Conservation (phyloP, 2,329 filamentous ascomycete species). For the Paecilomyces sp. region DNA sequence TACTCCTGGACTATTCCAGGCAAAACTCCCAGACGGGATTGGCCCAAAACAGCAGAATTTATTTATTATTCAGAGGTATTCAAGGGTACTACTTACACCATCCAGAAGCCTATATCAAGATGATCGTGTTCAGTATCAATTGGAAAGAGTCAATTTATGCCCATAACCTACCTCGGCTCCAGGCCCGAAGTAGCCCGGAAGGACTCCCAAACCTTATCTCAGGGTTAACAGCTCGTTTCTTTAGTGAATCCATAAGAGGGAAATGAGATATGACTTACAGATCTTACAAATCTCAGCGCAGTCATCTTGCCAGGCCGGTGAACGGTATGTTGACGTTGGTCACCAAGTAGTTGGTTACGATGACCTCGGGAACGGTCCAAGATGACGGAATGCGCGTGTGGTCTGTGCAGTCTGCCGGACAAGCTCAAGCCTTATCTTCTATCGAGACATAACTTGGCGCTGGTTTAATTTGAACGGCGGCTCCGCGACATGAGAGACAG, state of each 20-base stretch:
- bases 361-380: not conserved
- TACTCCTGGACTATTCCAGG: not conserved
- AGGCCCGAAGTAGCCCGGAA: constrained; percentile 81
- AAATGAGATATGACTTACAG: constrained; percentile 40
- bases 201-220: constrained; percentile 66
- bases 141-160: not conserved
- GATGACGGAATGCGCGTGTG: constrained; percentile 5
- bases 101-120: constrained; percentile 25
- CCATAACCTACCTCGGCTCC: constrained; percentile 65
- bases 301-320: constrained; percentile 31
- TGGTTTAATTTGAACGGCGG: not conserved
- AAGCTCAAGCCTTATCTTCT: constrained; percentile 1
- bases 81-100: constrained; percentile 26
- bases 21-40: not conserved
- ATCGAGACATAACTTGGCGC: not conserved
- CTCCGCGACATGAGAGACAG: constrained; percentile 18
- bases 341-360: not conserved
- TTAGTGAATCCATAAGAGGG: not conserved
- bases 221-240: constrained; percentile 12
- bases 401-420: constrained; percentile 2
- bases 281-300: constrained; percentile 57
- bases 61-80: not conserved
- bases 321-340: not conserved
- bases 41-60: not conserved
- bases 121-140: not conserved